Evolutionary conservation across 495 filamentous ascomycete species (phyloP), one percentile per base, ranked within the genome.

Genomic region (Penicillium turbatum): DNA sequence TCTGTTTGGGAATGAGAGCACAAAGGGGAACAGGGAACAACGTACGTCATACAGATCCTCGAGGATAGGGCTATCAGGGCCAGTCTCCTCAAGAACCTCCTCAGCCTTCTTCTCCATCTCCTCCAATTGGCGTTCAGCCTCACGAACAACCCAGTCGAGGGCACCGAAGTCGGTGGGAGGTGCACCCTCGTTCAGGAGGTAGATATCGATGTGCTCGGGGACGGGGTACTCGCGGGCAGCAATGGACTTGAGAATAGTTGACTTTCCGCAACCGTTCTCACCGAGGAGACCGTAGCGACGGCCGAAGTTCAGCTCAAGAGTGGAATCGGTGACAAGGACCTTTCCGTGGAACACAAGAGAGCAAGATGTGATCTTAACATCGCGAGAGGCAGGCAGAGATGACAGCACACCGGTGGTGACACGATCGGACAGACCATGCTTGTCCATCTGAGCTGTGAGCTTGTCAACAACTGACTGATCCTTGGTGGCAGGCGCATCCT

Each of bases 251-350:
- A 99, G 81, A 0, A 97, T 73, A 10, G 93, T 99, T 57, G 91
- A 96, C 78, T 99, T 99, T 65, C 93, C 93, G 65, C 93, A 99
- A 46, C 93, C 93, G 84, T 99, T 99, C 80, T 99, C 93, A 64
- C 93, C 93, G 51, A 99, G 75, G 47, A 99, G 76, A 67, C 93
- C 93, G 69, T 99, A 99, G 47, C 93, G 84, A 59, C 92, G 88
- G 51, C 87, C 88, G 67, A 90, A 90, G 67, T 89, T 96, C 61
- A 99, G 80, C 71, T 99, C 93, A 64, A 99, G 80, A 24, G 86
- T 92, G 48, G 88, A 86, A 71, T 99, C 93, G 61, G 83, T 90
- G 71, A 99, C 86, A 48, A 99, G 84, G 57, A 99, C 95, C 59
- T 86, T 92, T 57, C 93, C 93, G 77, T 99, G 93, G 82, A 99